Conservation (phyloP, 352 stramenopile species). For the Pythium vanterpoolii region DNA sequence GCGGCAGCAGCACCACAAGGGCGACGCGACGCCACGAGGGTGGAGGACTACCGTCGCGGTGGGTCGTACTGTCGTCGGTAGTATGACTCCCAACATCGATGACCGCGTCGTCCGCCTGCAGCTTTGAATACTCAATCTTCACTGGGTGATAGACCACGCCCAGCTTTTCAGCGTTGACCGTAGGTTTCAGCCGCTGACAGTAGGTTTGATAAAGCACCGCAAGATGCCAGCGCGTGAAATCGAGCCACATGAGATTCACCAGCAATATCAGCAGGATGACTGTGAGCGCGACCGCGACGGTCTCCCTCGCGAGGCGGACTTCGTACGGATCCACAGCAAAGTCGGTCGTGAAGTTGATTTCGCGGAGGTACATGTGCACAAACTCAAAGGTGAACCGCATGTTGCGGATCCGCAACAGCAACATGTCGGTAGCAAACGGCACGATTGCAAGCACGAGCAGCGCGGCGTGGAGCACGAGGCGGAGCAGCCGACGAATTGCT, state of each 20-base stretch:
- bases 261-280: background rate
- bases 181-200: too few species aligned
- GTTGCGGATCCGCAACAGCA: slow-evolving; percentile 16
- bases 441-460: slow-evolving; percentile 8
- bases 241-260: background rate
- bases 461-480: slow-evolving; percentile 36
- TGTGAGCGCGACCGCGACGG: background rate
- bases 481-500: slow-evolving; percentile 28
- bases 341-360: background rate
- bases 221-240: background rate
- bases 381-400: slow-evolving; percentile 24
- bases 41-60: too few species aligned
- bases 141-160: too few species aligned
- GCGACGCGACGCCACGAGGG: background rate
- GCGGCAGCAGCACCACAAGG: background rate
- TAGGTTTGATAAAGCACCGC: background rate
- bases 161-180: too few species aligned
- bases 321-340: background rate
- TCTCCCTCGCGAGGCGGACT: background rate
- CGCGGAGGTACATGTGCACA: slow-evolving; percentile 15
- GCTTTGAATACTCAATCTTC: too few species aligned
- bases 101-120: too few species aligned
- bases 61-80: too few species aligned
- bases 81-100: too few species aligned
- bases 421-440: slow-evolving; percentile 15